These are phyloP conservation scores for Elsinoe batatas DNA, from an alignment of 2,329 filamentous ascomycete species.

Conservation along the genomic window DNA sequence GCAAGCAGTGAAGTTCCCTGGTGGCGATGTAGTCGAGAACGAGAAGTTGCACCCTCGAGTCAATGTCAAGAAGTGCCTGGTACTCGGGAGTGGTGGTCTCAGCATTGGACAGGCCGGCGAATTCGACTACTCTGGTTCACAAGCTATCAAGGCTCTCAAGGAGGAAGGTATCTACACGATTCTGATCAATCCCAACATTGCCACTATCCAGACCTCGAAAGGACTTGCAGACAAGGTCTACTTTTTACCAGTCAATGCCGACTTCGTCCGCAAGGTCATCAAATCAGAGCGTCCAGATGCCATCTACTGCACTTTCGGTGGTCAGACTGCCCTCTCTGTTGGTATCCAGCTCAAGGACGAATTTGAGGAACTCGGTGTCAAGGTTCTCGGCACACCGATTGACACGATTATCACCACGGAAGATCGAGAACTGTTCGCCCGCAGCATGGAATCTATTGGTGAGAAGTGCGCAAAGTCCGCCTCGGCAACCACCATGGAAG, in stretches of 20 bases:
- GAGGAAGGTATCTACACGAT: conserved; percentile 97
- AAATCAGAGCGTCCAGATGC: conserved; percentile 88
- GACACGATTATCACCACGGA: conserved; percentile 98
- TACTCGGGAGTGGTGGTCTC: conserved; percentile 87
- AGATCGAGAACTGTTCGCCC: conserved; percentile 91
- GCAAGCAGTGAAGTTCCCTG: conserved; percentile 75
- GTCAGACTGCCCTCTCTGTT: conserved; percentile 91
- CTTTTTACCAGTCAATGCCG: conserved; percentile 91
- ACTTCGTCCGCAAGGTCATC: conserved; percentile 97
- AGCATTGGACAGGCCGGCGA: conserved; percentile 97
- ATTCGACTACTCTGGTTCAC: conserved; percentile 96
- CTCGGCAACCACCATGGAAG: conserved; percentile 77
- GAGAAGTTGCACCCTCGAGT: conserved; percentile 66
- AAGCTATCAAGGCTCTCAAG: conserved; percentile 96
- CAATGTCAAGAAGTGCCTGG: conserved; percentile 83
- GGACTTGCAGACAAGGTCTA: conserved; percentile 97
- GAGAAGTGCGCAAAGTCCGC: conserved; percentile 98
- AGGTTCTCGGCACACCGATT: conserved; percentile 91
- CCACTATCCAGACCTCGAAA: conserved; percentile 97
- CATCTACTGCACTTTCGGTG: conserved; percentile 96
- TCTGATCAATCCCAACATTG: conserved; percentile 97
- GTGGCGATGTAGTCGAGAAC: conserved; percentile 71
- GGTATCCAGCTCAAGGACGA: conserved; percentile 97
- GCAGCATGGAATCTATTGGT: conserved; percentile 96
- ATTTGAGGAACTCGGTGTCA: conserved; percentile 83